Percentiles rank a stretch among this genome's conserved stretches.
Conservation (phyloP, 148 eudicot genomes). For the Fagopyrum tataricum region DNA sequence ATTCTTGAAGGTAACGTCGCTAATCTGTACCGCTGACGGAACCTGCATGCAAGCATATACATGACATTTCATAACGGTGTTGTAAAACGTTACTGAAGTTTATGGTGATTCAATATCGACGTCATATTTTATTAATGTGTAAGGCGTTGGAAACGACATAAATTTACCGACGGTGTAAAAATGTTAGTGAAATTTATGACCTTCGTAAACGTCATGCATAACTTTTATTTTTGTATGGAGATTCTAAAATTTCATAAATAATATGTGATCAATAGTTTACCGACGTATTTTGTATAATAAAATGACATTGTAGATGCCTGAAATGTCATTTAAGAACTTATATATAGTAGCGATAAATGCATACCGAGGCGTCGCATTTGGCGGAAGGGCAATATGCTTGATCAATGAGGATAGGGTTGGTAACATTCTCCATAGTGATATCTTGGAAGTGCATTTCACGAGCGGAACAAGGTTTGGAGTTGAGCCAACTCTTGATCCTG, state of each 20-base stretch:
- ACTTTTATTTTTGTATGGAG: too few relatives aligned
- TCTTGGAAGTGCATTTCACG: constrained; percentile 32
- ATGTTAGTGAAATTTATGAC: too few relatives aligned
- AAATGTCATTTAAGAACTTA: too few relatives aligned
- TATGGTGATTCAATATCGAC: too few relatives aligned
- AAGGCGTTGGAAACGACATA: too few relatives aligned
- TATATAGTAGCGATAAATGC: neutral
- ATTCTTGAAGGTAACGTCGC: constrained; percentile 44
- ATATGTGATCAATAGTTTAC: neutral
- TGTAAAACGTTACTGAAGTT: too few relatives aligned
- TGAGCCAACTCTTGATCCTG: constrained; percentile 45
- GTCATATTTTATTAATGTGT: too few relatives aligned
- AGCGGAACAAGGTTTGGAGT: constrained; percentile 12
- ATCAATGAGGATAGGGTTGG: constrained; percentile 43
- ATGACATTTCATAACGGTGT: neutral
- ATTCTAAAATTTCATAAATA: too few relatives aligned
- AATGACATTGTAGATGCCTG: too few relatives aligned
- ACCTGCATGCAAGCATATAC: neutral
- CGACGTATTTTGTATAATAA: too few relatives aligned
- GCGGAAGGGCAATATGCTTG: constrained; percentile 34
- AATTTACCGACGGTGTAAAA: too few relatives aligned
- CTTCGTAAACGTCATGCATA: too few relatives aligned
- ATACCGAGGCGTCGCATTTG: neutral
- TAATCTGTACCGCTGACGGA: constrained; percentile 45
- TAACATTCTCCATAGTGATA: constrained; percentile 34